A percentile compares a stretch with the other conserved stretches of the same genome.
phyloP scores from a whole-genome alignment of 2,329 filamentous ascomycete species.

The Cercospora zeina region DNA sequence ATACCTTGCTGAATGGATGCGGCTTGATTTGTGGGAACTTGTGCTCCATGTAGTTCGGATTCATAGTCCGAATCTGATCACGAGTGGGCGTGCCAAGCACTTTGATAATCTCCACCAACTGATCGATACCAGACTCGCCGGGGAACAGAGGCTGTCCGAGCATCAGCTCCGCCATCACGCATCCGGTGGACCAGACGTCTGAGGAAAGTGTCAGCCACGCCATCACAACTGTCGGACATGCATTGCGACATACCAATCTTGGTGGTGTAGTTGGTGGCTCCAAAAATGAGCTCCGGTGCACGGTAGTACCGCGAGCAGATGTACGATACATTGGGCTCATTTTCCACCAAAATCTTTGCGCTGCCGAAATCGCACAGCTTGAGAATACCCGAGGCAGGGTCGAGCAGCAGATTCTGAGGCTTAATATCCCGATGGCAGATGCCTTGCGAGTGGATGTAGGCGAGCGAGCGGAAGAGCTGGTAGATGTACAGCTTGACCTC shows the following conservation, averaged over 20 bases:
- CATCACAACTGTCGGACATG: not conserved
- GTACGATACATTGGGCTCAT: conserved; percentile 98
- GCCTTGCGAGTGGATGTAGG: conserved; percentile 98
- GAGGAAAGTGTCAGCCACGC: conserved; percentile 25
- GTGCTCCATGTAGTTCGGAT: conserved; percentile 99
- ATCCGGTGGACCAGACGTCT: conserved; percentile 99
- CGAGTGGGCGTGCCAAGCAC: conserved; percentile 93
- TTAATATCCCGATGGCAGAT: conserved; percentile 99
- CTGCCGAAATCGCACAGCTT: conserved; percentile 99
- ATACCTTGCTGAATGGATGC: conserved; percentile 92
- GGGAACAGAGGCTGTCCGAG: conserved; percentile 96
- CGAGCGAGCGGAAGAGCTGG: conserved; percentile 95
- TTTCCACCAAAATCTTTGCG: conserved; percentile 97
- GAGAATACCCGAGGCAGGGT: conserved; percentile 84
- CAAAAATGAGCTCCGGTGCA: conserved; percentile 96
- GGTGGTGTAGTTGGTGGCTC: conserved; percentile 98
- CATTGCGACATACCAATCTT: conserved; percentile 81
- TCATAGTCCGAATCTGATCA: conserved; percentile 99
- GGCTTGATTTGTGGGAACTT: conserved; percentile 99
- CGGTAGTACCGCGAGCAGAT: conserved; percentile 99
- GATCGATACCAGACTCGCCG: conserved; percentile 96
- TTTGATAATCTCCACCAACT: conserved; percentile 99
- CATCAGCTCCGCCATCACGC: conserved; percentile 99
- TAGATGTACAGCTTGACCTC: conserved; percentile 99
- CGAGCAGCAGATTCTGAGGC: conserved; percentile 93